Evolutionary conservation across 192 early-diverging fungal genomes (phyloP).

Genomic region (Coemansia sp.): DNA sequence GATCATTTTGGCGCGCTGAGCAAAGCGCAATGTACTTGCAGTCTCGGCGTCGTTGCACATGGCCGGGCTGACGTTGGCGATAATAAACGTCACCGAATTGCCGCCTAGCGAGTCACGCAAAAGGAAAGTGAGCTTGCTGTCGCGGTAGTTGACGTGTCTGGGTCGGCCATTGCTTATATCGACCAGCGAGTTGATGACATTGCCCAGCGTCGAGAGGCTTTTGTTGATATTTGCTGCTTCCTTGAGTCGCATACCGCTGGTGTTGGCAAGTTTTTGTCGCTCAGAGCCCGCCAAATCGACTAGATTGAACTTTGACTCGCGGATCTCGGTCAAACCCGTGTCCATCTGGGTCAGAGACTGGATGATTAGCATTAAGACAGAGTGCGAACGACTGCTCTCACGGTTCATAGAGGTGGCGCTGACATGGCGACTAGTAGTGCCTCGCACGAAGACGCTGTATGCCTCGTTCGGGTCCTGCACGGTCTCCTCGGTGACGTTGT

Average conservation of each 20-base stretch:
- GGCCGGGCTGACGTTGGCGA: constrained; percentile 63
- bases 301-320: constrained; percentile 70
- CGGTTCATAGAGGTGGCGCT: constrained; percentile 83
- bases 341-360: constrained; percentile 62
- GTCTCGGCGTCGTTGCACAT: constrained; percentile 62
- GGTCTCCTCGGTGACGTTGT: constrained; percentile 66
- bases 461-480: constrained; percentile 64
- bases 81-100: constrained; percentile 69
- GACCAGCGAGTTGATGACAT: constrained; percentile 83
- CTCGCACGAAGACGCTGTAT: constrained; percentile 65
- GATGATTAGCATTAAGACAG: constrained; percentile 75
- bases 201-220: constrained; percentile 73
- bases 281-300: constrained; percentile 83
- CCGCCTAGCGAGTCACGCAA: constrained; percentile 71
- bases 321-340: constrained; percentile 60
- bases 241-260: constrained; percentile 66
- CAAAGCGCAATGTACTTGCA: constrained; percentile 67
- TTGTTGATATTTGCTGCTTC: constrained; percentile 87
- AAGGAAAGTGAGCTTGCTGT: constrained; percentile 70
- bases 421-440: constrained; percentile 69
- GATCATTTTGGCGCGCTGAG: constrained; percentile 71
- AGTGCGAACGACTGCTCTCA: constrained; percentile 78
- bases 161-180: constrained; percentile 62
- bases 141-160: constrained; percentile 68
- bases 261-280: constrained; percentile 66